A percentile compares a stretch with the other conserved stretches of the same genome.
These are phyloP conservation scores for Cryphonectria carpinicola DNA, from an alignment of 2,329 filamentous ascomycete genomes.

Conservation along the genomic window DNA sequence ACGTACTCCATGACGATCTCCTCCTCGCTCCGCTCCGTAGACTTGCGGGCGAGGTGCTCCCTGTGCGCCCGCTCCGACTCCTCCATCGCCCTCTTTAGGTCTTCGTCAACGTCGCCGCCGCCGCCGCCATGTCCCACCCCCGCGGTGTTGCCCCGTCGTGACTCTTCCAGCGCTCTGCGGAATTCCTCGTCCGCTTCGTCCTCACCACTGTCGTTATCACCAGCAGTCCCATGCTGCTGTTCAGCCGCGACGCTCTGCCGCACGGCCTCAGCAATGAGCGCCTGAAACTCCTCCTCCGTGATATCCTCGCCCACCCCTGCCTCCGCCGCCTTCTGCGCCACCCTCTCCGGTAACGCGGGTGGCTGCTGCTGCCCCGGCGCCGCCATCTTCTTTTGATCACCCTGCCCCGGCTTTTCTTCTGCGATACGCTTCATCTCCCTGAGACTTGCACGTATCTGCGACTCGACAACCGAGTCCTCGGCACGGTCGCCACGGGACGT, in stretches of 20 bases:
- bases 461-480: constrained; percentile 73
- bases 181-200: constrained; percentile 42
- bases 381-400: constrained; percentile 10
- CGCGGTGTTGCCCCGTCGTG: constrained; percentile 34
- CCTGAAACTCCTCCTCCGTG: constrained; percentile 62
- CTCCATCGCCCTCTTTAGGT: constrained; percentile 52
- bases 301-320: constrained; percentile 43
- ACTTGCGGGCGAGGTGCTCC: constrained; percentile 44
- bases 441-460: constrained; percentile 74
- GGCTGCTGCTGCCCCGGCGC: constrained; percentile 30
- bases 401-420: constrained; percentile 28
- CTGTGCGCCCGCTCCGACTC: constrained; percentile 51
- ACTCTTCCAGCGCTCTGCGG: constrained; percentile 47
- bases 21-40: constrained; percentile 60
- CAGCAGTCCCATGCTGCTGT: background rate
- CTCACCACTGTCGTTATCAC: constrained; percentile 30
- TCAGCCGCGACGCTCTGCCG: constrained; percentile 50
- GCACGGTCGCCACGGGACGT: constrained; percentile 70
- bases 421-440: constrained; percentile 50
- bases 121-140: constrained; percentile 34
- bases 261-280: constrained; percentile 59
- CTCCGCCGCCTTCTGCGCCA: constrained; percentile 41
- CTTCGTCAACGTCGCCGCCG: constrained; percentile 45
- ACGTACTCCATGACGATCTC: constrained; percentile 77
- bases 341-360: constrained; percentile 15